Conservation (phyloP, 148 eudicot species). For the Chenopodium quinoa region DNA sequence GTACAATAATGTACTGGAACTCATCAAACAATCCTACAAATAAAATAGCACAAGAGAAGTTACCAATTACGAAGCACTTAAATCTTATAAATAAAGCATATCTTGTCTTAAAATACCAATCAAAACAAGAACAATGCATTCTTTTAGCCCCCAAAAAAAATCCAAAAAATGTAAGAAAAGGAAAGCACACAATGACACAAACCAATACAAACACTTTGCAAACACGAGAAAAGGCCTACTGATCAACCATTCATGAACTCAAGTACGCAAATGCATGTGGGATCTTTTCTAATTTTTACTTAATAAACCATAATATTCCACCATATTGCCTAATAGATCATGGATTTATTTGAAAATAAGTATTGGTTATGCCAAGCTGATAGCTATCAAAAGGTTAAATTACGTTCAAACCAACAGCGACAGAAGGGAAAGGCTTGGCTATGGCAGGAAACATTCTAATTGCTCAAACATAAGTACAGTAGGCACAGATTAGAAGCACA, state of each 20-base stretch:
- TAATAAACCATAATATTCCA: background rate
- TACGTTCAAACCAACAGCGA: background rate
- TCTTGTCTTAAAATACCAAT: background rate
- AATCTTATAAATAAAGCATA: background rate
- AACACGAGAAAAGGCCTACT: too few species aligned
- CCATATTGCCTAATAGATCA: background rate
- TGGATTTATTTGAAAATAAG: background rate
- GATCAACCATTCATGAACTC: too few species aligned
- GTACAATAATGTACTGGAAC: conserved; percentile 38
- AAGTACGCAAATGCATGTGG: too few species aligned
- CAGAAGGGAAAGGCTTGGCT: background rate
- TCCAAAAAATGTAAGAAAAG: too few species aligned
- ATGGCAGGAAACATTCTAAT: background rate
- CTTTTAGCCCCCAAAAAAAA: too few species aligned
- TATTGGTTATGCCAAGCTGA: background rate
- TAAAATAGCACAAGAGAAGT: background rate
- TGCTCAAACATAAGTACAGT: background rate
- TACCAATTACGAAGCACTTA: background rate
- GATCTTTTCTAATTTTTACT: too few species aligned
- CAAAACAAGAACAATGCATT: too few species aligned
- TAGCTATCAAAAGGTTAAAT: background rate
- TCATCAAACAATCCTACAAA: conserved; percentile 66
- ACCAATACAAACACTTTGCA: too few species aligned
- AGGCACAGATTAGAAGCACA: background rate
- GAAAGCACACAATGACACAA: too few species aligned